Evolutionary conservation across 2,329 filamentous ascomycete genomes (phyloP), one percentile per base, ranked within the genome.

Genomic region (Penicillium digitatum): DNA sequence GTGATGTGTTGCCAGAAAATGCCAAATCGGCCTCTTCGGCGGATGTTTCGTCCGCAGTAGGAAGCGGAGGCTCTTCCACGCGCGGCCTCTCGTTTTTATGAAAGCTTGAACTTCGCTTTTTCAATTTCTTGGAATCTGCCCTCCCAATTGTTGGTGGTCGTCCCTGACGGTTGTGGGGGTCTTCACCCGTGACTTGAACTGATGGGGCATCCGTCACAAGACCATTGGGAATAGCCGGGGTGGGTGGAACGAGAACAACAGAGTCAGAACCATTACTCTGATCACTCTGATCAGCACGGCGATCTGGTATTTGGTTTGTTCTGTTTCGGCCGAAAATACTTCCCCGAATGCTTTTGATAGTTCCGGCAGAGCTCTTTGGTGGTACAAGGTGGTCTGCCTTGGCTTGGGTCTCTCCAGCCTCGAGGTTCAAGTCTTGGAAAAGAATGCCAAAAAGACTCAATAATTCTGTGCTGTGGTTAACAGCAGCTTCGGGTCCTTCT

Each of bases 391-490:
- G 71, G 5, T 71, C 69, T 20, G 62, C 67, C 76, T 63, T 69
- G 46, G 56, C 12, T 40, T 58, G 66, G 52, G 59, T 54, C 20
- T 59, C 43, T 43, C 67, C 55, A 62, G 64, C 56, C 26, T 74
- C 70, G 44, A 72, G 73, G 60, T 79, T 74, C 10, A 83, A 74
- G 46, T 85, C 82, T 7, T 87, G 87, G 70, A 96, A 97, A 0
- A 99, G 78, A 58, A 88, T 82, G 3, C 86, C 83, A 68, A 94
- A 99, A 0, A 97, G 78, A 16, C 85, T 85, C 20, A 99, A 77
- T 37, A 99, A 79, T 72, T 96, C 91, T 61, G 90, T 85, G 68
- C 89, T 92, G 57, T 88, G 87, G 68, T 96, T 96, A 48, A 97
- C 89, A 18, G 94, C 93, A 54, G 87, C 84, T 55, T 90, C 87